Base-by-base conservation (phyloP, 371 early-diverging fungal genomes). In the Chytridium lagenaria region DNA sequence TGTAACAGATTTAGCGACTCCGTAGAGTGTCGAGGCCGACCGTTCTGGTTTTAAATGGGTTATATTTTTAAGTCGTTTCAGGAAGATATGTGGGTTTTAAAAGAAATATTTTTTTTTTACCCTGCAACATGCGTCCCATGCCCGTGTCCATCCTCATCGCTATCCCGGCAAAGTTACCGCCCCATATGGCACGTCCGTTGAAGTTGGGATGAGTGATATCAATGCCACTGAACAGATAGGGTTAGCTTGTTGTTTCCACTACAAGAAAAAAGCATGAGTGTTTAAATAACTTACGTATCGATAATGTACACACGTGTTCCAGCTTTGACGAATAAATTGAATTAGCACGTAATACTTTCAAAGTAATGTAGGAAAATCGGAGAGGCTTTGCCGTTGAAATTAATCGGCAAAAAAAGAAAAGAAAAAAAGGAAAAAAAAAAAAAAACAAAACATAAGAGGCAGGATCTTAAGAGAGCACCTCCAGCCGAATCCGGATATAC, bases 1-100 rank as follows among this genome's bases (percentile, higher is more conserved):
- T 49, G 77, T 85, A 26, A 82, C 89, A 34, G 89, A 84, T 78
- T 90, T 92, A 49, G 92, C 91, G n/a, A 93, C 86, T 26, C 93
- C 94, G 73, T 83, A 84, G 10, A 80, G 87, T 50, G 75, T 67
- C 2, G 55, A 44, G 30, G 19, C 65, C 26, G 19, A 2, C 19
- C 19, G 44, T 12, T 44, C 19, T 19, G 12, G 44, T 7, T 12
- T 44, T 44, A 44, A 19, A 44, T 19, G 44, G 44, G 44, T 44
- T 7, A 44, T n/a, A 44, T 12, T 44, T 7, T 12, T 12, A 44
- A 19, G 19, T 12, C 44, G 19, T 44, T 12, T 12, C 19, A 44
- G 44, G 19, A 44, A 44, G 19, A 44, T 12, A 12, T 44, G 19
- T 44, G 44, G 12, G 59, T 77, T 77, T 30, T 77, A 72, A 67